Evolutionary conservation across 352 stramenopile genomes (phyloP).

Genomic region (Phytopythium chamaehyphon): DNA sequence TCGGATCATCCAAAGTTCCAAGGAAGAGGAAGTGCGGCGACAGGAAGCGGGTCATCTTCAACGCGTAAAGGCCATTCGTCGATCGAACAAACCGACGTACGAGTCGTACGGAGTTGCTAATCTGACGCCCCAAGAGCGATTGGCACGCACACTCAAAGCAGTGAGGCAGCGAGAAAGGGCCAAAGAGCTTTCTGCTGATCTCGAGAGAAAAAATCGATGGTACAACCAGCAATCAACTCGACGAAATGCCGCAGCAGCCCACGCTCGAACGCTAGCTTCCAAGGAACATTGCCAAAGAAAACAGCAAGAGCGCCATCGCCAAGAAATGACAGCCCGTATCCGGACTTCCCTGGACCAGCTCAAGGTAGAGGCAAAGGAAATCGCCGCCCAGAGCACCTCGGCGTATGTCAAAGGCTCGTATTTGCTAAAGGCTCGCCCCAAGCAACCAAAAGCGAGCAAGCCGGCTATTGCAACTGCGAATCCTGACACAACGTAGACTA

Average conservation of each 20-base stretch:
- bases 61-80: conserved; percentile 24
- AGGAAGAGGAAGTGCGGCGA: conserved; percentile 8
- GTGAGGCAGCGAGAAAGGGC: conserved; percentile 15
- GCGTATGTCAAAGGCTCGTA: conserved; percentile 43
- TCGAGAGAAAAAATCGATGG: conserved; percentile 30
- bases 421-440: conserved; percentile 22
- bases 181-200: conserved; percentile 8
- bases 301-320: conserved; percentile 1
- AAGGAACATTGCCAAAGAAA: conserved; percentile 4
- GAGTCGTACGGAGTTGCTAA: conserved; percentile 32
- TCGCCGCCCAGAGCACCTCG: conserved; percentile 17
- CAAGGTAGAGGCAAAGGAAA: conserved; percentile 17
- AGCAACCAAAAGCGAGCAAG: neutral
- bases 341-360: conserved; percentile 17
- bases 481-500: neutral
- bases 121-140: conserved; percentile 30
- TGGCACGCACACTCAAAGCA: conserved; percentile 16
- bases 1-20: neutral
- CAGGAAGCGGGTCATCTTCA: conserved; percentile 12
- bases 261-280: conserved; percentile 15
- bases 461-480: neutral
- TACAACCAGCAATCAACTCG: conserved; percentile 20
- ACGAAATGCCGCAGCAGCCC: conserved; percentile 7
- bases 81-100: conserved; percentile 35
- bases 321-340: conserved; percentile 6